These are phyloP conservation scores for Veloboletus limbatus DNA, from an alignment of 1,284 basidiomycete genomes.

Conservation along the genomic window DNA sequence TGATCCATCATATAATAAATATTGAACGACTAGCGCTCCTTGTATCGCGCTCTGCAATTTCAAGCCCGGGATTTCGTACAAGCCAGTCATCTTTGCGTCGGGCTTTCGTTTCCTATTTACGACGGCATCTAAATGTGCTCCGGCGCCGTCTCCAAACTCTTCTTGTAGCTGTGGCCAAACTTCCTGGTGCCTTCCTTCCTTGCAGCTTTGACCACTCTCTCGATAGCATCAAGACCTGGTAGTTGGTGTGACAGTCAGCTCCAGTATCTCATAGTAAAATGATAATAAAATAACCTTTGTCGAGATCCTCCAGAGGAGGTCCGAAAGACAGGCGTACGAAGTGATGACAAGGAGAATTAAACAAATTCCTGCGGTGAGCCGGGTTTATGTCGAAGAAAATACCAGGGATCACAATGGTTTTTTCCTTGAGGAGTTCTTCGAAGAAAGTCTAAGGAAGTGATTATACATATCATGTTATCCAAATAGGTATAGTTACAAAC, in stretches of 20 bases:
- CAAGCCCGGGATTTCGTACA: neutral
- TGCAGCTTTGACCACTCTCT: constrained; percentile 70
- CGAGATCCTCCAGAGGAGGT: constrained; percentile 78
- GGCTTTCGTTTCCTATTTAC: neutral
- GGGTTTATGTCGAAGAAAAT: constrained; percentile 93
- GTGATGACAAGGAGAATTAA: constrained; percentile 89
- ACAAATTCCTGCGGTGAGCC: constrained; percentile 79
- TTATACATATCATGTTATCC: neutral
- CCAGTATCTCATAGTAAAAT: neutral
- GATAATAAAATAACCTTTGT: constrained; percentile 52
- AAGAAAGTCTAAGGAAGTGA: constrained; percentile 74
- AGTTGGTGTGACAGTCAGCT: constrained; percentile 6
- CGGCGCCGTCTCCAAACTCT: constrained; percentile 44
- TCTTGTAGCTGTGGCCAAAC: constrained; percentile 70
- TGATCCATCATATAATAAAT: constrained; percentile 44
- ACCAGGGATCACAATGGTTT: constrained; percentile 86
- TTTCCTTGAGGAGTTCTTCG: constrained; percentile 89
- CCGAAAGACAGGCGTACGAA: constrained; percentile 88
- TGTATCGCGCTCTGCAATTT: neutral
- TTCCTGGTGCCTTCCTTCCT: constrained; percentile 56
- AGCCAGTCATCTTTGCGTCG: neutral
- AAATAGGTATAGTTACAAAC: constrained; percentile 39
- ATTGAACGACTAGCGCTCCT: neutral
- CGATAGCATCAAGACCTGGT: constrained; percentile 81
- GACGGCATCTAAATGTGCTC: constrained; percentile 23